Conservation (phyloP, 768 basidiomycete genomes). For the Phanerodontia chrysosporium region DNA sequence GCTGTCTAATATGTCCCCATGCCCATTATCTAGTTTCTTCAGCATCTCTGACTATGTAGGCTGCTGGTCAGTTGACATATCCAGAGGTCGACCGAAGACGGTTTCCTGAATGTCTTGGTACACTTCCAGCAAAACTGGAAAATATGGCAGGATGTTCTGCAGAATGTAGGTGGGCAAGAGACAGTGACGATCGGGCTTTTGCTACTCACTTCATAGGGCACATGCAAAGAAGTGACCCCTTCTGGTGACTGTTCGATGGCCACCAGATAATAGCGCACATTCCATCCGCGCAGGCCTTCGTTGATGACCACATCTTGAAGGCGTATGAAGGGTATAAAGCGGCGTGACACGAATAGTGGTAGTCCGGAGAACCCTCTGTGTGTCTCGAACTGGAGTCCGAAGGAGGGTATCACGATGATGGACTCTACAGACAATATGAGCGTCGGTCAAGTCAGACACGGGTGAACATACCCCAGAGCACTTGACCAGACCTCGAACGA, state of each 20-base stretch:
- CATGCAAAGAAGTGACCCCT: slow-evolving; percentile 35
- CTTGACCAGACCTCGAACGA: slow-evolving; percentile 37
- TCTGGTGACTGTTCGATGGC: slow-evolving; percentile 33
- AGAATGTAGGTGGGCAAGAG: not conserved
- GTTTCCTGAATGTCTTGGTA: slow-evolving; percentile 57
- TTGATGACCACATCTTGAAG: slow-evolving; percentile 68
- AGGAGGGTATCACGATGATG: slow-evolving; percentile 56
- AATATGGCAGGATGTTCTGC: slow-evolving; percentile 63
- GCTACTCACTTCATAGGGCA: slow-evolving; percentile 56
- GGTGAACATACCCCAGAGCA: slow-evolving; percentile 41
- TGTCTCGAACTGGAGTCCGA: slow-evolving; percentile 75
- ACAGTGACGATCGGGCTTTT: not conserved
- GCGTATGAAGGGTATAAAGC: slow-evolving; percentile 53
- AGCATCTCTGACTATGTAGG: not conserved
- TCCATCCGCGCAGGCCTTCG: slow-evolving; percentile 70
- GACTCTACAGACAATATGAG: slow-evolving; percentile 48
- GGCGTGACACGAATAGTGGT: slow-evolving; percentile 33
- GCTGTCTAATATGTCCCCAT: slow-evolving; percentile 1
- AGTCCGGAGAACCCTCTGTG: slow-evolving; percentile 50
- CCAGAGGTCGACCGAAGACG: slow-evolving; percentile 23
- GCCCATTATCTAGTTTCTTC: not conserved
- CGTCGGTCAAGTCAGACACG: not conserved
- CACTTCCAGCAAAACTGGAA: slow-evolving; percentile 54
- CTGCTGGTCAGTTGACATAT: not conserved
- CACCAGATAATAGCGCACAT: slow-evolving; percentile 66